A percentile compares a stretch with the other conserved stretches of the same genome.
phyloP scores from a whole-genome alignment of 2,329 filamentous ascomycete genomes.

The Dryadomyces quercus-mongolicae region DNA sequence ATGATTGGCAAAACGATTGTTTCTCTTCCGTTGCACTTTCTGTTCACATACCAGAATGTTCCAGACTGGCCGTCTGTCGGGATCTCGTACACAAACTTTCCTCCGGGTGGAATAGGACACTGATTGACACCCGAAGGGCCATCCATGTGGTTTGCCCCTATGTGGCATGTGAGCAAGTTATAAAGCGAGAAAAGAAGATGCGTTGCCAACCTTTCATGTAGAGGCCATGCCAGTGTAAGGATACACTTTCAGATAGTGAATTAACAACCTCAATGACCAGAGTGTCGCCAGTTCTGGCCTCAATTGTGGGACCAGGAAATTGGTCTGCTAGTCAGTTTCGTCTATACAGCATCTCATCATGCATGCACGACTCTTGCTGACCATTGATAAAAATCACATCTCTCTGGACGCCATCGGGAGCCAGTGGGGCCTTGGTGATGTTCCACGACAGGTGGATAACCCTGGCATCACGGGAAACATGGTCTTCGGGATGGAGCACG shows the following conservation, averaged over 20 bases:
- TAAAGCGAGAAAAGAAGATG: background rate
- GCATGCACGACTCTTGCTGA: conserved; percentile 7
- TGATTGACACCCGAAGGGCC: conserved; percentile 55
- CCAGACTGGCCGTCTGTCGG: conserved; percentile 12
- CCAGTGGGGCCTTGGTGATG: conserved; percentile 23
- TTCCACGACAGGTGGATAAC: conserved; percentile 26
- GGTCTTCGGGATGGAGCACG: conserved; percentile 27
- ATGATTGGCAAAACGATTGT: background rate
- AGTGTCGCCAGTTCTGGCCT: conserved; percentile 32
- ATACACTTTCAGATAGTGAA: conserved; percentile 24
- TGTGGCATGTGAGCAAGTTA: background rate
- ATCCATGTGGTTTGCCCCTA: conserved; percentile 45
- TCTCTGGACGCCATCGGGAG: conserved; percentile 38
- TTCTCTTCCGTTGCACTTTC: background rate
- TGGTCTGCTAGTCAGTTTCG: conserved; percentile 7
- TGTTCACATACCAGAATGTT: conserved; percentile 37
- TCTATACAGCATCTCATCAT: too few relatives aligned
- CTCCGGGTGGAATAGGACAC: conserved; percentile 51
- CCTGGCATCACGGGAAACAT: conserved; percentile 22
- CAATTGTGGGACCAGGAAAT: conserved; percentile 37
- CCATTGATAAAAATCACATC: conserved; percentile 36
- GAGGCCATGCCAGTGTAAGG: conserved; percentile 35
- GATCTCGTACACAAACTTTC: conserved; percentile 44
- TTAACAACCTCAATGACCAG: conserved; percentile 31
- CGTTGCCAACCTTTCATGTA: conserved; percentile 17